phyloP scores from a whole-genome alignment of 2,329 filamentous ascomycete species.

The Ploettnerulaceae sp. region DNA sequence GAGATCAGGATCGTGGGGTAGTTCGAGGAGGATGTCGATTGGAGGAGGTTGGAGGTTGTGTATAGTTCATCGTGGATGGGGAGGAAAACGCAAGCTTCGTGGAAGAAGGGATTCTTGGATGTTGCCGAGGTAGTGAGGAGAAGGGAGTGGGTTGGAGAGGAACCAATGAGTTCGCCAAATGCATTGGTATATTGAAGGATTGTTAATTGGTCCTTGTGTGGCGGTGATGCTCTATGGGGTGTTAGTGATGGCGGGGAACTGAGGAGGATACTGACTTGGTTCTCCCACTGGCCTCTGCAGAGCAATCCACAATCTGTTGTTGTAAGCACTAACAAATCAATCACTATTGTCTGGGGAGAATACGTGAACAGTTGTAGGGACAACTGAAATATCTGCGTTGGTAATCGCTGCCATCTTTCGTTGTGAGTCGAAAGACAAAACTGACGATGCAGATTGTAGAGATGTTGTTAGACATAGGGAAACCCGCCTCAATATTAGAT shows the following conservation, averaged over 20 bases:
- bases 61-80: constrained; percentile 40
- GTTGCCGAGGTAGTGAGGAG: constrained; percentile 39
- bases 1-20: constrained; percentile 44
- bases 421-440: too few relatives aligned
- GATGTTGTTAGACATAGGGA: too few relatives aligned
- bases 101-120: constrained; percentile 43
- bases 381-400: constrained; percentile 19
- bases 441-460: too few relatives aligned
- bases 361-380: constrained; percentile 22
- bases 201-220: constrained; percentile 29
- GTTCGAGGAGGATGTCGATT: constrained; percentile 35
- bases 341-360: not conserved
- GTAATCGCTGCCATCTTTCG: constrained; percentile 24
- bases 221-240: constrained; percentile 16
- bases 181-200: constrained; percentile 37
- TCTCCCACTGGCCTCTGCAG: constrained; percentile 25
- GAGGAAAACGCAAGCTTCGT: constrained; percentile 42
- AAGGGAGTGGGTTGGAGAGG: constrained; percentile 36
- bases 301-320: constrained; percentile 22
- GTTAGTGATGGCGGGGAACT: constrained; percentile 7
- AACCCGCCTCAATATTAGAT: too few relatives aligned
- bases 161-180: constrained; percentile 36
- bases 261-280: constrained; percentile 18
- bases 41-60: constrained; percentile 42
- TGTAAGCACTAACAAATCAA: not conserved